phyloP scores from a whole-genome alignment of 352 stramenopile genomes.

The Globisporangium uncinulatum region DNA sequence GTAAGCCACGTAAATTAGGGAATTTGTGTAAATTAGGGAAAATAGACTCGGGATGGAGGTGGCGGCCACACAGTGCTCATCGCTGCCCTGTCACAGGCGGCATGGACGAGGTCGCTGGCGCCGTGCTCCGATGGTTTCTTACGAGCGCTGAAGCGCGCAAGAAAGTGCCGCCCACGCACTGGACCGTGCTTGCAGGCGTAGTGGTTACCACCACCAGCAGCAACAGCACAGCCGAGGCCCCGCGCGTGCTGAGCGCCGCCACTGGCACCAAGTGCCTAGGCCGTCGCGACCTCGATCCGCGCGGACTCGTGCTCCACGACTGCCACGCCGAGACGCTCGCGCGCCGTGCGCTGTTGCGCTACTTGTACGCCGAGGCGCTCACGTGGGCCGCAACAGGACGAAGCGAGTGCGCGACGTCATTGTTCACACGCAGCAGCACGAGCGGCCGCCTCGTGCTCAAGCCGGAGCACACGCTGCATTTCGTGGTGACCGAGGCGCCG shows the following conservation, averaged over 20 bases:
- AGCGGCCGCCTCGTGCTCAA: conserved; percentile 45
- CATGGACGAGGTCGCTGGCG: conserved; percentile 24
- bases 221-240: conserved; percentile 1
- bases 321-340: conserved; percentile 91
- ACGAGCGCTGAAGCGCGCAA: conserved; percentile 41
- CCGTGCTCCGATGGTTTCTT: conserved; percentile 61
- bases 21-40: too few species aligned
- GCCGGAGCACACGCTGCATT: conserved; percentile 64
- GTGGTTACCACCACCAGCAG: conserved; percentile 22
- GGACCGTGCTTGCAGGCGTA: conserved; percentile 60
- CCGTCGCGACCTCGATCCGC: conserved; percentile 42
- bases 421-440: conserved; percentile 35
- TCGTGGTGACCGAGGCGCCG: conserved; percentile 91
- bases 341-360: conserved; percentile 75
- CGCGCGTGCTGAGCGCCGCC: conserved; percentile 43
- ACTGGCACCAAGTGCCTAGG: conserved; percentile 84
- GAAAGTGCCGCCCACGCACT: conserved; percentile 46
- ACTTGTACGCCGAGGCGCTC: conserved; percentile 80
- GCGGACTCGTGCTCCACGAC: conserved; percentile 88
- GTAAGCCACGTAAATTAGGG: too few species aligned
- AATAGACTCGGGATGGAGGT: too few species aligned
- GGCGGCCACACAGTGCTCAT: too few species aligned
- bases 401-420: conserved; percentile 23
- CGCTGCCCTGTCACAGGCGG: too few species aligned
- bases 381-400: conserved; percentile 11